Percentiles rank a stretch among this genome's conserved stretches.
phyloP scores from a whole-genome alignment of 176 grass and related monocot species.

The Zea mays region DNA sequence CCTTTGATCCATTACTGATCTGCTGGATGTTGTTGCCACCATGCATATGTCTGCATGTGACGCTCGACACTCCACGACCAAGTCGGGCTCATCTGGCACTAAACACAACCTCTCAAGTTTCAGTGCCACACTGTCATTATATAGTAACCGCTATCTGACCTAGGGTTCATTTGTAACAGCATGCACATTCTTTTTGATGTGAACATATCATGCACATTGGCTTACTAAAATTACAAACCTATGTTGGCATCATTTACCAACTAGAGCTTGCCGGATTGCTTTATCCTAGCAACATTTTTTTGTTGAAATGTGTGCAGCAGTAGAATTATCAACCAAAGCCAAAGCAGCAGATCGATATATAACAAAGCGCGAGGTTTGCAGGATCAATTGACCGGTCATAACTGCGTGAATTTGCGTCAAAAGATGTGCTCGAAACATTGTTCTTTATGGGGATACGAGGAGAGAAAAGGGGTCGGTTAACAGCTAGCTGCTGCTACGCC shows the following conservation, averaged over 20 bases:
- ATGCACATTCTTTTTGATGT: background rate
- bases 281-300: conserved; percentile 6
- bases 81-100: too few relatives aligned
- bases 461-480: conserved; percentile 37
- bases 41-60: too few relatives aligned
- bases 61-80: too few relatives aligned
- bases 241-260: background rate
- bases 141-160: too few relatives aligned
- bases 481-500: background rate
- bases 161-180: background rate
- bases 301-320: conserved; percentile 28
- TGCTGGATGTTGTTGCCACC: too few relatives aligned
- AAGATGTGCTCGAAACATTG: conserved; percentile 64
- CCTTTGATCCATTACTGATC: too few relatives aligned
- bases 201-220: background rate
- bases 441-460: conserved; percentile 62
- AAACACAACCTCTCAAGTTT: background rate
- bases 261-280: background rate
- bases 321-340: conserved; percentile 44
- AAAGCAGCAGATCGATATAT: conserved; percentile 37
- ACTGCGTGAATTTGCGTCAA: conserved; percentile 81
- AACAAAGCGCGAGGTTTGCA: conserved; percentile 56
- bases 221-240: background rate
- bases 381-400: conserved; percentile 73
- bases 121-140: conserved; percentile 20